A percentile compares a stretch with the other conserved stretches of the same genome.
These are phyloP conservation scores for Ustilago nuda DNA, from an alignment of 1,284 basidiomycete genomes.

Conservation along the genomic window DNA sequence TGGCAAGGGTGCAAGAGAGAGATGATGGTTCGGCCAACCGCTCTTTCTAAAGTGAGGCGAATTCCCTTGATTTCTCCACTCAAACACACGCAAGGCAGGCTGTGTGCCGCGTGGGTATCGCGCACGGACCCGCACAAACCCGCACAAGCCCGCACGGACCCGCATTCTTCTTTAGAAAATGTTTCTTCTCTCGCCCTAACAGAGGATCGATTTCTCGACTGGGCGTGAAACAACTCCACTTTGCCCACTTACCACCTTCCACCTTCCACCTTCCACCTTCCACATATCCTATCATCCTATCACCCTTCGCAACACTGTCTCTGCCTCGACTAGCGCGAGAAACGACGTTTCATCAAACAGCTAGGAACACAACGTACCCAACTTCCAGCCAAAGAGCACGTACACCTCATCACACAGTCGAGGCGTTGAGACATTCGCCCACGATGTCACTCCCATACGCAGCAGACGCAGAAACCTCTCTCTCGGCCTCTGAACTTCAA, in stretches of 20 bases:
- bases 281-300: too few species aligned
- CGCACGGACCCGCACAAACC: slow-evolving; percentile 32
- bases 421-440: background rate
- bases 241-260: too few species aligned
- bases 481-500: slow-evolving; percentile 89
- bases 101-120: slow-evolving; percentile 12
- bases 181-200: too few species aligned
- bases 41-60: background rate
- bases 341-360: too few species aligned
- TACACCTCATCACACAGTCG: background rate
- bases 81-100: background rate
- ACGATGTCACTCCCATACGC: slow-evolving; percentile 81
- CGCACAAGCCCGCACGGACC: slow-evolving; percentile 45
- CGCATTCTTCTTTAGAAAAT: background rate
- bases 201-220: too few species aligned
- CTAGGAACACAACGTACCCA: background rate
- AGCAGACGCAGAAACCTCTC: slow-evolving; percentile 88
- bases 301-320: too few species aligned
- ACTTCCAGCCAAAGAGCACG: background rate
- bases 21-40: background rate
- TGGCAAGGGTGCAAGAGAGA: background rate
- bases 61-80: background rate
- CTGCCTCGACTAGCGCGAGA: too few species aligned
- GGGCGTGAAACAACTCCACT: too few species aligned
- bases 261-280: too few species aligned